Evolutionary conservation across 2,329 filamentous ascomycete genomes (phyloP).

Genomic region (Phaeosphaeriaceae sp.): DNA sequence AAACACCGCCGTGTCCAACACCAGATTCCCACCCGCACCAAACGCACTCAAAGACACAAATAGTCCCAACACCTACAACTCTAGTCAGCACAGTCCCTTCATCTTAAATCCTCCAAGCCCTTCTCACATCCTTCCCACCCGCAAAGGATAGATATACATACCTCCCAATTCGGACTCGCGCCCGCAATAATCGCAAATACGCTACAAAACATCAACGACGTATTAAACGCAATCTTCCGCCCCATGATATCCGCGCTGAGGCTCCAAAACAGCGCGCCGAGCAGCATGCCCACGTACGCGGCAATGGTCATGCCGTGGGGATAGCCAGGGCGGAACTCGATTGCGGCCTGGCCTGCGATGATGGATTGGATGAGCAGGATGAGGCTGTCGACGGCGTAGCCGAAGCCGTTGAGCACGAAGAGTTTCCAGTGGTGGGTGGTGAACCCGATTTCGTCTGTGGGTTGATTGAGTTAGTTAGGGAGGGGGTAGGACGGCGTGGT

Average conservation of each 20-base stretch:
- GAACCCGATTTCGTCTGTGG: conserved; percentile 50
- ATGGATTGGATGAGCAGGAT: conserved; percentile 69
- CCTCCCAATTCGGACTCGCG: conserved; percentile 69
- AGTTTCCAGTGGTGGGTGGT: conserved; percentile 64
- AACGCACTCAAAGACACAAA: conserved; percentile 71
- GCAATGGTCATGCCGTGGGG: conserved; percentile 66
- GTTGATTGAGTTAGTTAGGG: neutral
- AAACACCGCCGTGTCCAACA: conserved; percentile 68
- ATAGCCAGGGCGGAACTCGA: conserved; percentile 66
- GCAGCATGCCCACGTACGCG: conserved; percentile 64
- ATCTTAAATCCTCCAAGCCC: too few relatives aligned
- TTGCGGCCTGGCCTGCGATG: conserved; percentile 64
- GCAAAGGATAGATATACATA: neutral
- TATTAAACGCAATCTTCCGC: conserved; percentile 72
- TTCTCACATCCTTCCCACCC: neutral
- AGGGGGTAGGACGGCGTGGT: too few relatives aligned
- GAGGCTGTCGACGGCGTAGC: conserved; percentile 65
- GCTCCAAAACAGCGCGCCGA: conserved; percentile 72
- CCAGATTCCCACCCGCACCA: conserved; percentile 68
- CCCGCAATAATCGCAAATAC: conserved; percentile 70
- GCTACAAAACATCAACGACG: conserved; percentile 68
- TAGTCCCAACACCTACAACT: conserved; percentile 63
- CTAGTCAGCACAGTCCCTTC: too few relatives aligned
- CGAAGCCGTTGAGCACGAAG: conserved; percentile 68
- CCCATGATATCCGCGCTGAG: conserved; percentile 72